phyloP scores from a whole-genome alignment of 208 protist genomes.

The Endotrypanum monterogeii region DNA sequence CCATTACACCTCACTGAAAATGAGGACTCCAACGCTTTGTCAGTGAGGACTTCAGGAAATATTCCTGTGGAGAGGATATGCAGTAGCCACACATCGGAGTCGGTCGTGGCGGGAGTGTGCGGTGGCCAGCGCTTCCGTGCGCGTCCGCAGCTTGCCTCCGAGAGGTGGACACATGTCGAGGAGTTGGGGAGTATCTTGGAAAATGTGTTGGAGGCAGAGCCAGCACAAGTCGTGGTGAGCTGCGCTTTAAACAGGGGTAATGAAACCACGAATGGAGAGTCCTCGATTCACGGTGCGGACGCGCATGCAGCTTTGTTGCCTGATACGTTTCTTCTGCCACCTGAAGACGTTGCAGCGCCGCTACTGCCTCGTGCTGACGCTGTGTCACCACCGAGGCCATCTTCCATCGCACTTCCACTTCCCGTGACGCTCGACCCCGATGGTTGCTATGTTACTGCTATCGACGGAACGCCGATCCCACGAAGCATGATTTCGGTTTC shows the following conservation, averaged over 20 bases:
- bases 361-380: not conserved
- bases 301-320: not conserved
- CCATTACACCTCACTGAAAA: not conserved
- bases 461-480: slow-evolving; percentile 80
- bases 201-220: not conserved
- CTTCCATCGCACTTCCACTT: slow-evolving; percentile 12
- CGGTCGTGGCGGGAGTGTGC: not conserved
- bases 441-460: slow-evolving; percentile 55
- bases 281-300: not conserved
- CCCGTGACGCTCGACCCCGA: slow-evolving; percentile 44
- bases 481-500: slow-evolving; percentile 72
- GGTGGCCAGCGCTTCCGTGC: not conserved
- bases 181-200: not conserved
- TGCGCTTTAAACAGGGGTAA: not conserved
- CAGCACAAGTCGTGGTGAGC: not conserved
- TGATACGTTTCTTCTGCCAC: not conserved
- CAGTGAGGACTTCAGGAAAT: not conserved
- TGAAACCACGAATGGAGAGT: not conserved
- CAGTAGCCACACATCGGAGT: not conserved
- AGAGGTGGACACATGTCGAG: not conserved
- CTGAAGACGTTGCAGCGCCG: not conserved
- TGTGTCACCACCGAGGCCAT: slow-evolving; percentile 5
- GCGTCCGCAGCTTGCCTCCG: not conserved
- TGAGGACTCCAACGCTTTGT: not conserved
- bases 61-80: not conserved